Evolutionary conservation across 1,284 basidiomycete species (phyloP).

Genomic region (Farysia itapuensis): DNA sequence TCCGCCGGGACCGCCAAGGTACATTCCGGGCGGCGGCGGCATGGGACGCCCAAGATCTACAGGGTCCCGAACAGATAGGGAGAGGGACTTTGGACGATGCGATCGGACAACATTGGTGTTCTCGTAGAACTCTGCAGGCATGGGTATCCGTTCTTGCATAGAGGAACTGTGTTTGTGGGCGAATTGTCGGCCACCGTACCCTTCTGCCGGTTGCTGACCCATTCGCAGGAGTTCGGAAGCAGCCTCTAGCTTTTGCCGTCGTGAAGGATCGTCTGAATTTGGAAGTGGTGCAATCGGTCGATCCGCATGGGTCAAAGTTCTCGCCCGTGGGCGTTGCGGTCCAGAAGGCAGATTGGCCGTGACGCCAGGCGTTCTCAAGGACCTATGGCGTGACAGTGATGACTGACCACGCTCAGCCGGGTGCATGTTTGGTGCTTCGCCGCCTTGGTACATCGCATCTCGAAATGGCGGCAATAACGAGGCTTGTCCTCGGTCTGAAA

Average conservation of each 20-base stretch:
- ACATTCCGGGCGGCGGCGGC: slow-evolving; percentile 28
- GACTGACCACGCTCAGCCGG: slow-evolving; percentile 13
- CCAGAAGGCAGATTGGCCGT: slow-evolving; percentile 1
- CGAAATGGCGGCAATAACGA: slow-evolving; percentile 29
- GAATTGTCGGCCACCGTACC: slow-evolving; percentile 7
- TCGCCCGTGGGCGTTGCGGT: slow-evolving; percentile 27
- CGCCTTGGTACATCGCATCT: slow-evolving; percentile 5
- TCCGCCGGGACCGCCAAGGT: slow-evolving; percentile 20
- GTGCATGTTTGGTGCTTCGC: slow-evolving; percentile 13
- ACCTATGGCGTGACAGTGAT: slow-evolving; percentile 23
- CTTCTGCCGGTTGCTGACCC: slow-evolving; percentile 6
- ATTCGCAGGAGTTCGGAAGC: slow-evolving; percentile 36
- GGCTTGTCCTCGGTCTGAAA: slow-evolving; percentile 8
- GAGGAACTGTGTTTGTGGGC: slow-evolving; percentile 32
- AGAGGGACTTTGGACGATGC: slow-evolving; percentile 31
- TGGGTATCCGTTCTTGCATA: slow-evolving; percentile 32
- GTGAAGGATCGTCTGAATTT: slow-evolving; percentile 27
- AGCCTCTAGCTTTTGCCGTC: slow-evolving; percentile 28
- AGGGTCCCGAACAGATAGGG: slow-evolving; percentile 28
- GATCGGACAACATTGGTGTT: slow-evolving; percentile 9
- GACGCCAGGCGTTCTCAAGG: slow-evolving; percentile 17
- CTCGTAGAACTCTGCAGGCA: slow-evolving; percentile 25
- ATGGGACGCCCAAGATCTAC: slow-evolving; percentile 12
- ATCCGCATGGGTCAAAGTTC: slow-evolving; percentile 33
- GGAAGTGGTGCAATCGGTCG: slow-evolving; percentile 41